These are phyloP conservation scores for Dothideomycetes sp. DNA, from an alignment of 2,329 filamentous ascomycete species.

Conservation along the genomic window DNA sequence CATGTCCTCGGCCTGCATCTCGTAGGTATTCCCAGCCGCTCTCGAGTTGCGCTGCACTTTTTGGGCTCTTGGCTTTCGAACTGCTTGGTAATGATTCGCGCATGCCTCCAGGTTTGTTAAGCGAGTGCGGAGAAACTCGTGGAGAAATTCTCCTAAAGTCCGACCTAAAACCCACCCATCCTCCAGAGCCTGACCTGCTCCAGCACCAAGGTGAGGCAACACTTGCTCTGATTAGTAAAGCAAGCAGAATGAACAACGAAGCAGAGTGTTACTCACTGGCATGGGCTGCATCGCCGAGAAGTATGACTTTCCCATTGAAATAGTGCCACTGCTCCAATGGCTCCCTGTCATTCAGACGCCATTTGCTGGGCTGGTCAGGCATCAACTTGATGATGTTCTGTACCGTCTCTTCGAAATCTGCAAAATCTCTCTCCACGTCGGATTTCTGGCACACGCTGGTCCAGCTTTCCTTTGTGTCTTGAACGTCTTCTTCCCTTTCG, in stretches of 20 bases:
- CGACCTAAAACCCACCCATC: too few relatives aligned
- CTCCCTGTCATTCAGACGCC: slow-evolving; percentile 17
- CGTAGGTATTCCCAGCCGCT: slow-evolving; percentile 23
- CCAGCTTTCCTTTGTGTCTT: too few relatives aligned
- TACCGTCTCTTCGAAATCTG: slow-evolving; percentile 11
- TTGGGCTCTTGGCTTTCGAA: slow-evolving; percentile 24
- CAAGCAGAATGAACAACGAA: too few relatives aligned
- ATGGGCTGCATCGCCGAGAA: slow-evolving; percentile 54
- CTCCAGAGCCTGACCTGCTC: too few relatives aligned
- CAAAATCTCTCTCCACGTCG: slow-evolving; percentile 16
- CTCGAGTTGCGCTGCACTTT: slow-evolving; percentile 21
- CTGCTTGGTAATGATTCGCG: slow-evolving; percentile 24
- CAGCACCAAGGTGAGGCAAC: too few relatives aligned
- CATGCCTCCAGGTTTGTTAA: too few relatives aligned
- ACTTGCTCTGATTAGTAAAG: too few relatives aligned
- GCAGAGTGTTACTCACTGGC: slow-evolving; percentile 35
- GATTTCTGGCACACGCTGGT: slow-evolving; percentile 17
- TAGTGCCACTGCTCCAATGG: slow-evolving; percentile 29
- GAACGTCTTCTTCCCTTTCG: too few relatives aligned
- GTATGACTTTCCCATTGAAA: slow-evolving; percentile 29
- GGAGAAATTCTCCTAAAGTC: too few relatives aligned
- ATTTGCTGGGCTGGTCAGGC: slow-evolving; percentile 14
- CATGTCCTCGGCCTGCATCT: slow-evolving; percentile 25
- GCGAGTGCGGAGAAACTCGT: too few relatives aligned
- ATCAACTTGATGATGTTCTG: slow-evolving; percentile 15